Conservation (phyloP, 2,329 filamentous ascomycete genomes). For the Lecanicillium sp. region DNA sequence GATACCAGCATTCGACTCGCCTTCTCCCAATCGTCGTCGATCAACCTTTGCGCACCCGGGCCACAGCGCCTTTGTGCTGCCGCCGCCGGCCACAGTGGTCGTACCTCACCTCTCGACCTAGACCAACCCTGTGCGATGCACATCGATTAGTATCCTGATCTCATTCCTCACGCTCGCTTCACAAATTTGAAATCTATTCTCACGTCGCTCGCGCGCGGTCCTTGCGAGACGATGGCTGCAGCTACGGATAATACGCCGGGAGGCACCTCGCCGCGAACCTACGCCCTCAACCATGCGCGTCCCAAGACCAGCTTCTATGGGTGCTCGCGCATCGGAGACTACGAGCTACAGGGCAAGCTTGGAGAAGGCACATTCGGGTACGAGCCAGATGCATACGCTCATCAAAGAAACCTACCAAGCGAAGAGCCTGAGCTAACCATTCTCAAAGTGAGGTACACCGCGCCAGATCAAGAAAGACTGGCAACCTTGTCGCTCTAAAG, state of each 20-base stretch:
- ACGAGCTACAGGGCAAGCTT: constrained; percentile 73
- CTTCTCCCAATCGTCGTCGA: too few relatives aligned
- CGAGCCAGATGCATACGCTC: constrained; percentile 22
- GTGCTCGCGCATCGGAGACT: constrained; percentile 75
- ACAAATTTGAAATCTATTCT: too few relatives aligned
- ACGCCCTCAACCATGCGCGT: constrained; percentile 48
- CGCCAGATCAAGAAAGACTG: constrained; percentile 67
- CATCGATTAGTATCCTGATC: too few relatives aligned
- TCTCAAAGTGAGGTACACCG: constrained; percentile 73
- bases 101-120: too few relatives aligned
- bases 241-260: constrained; percentile 21
- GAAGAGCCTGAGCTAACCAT: constrained; percentile 10
- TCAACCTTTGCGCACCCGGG: too few relatives aligned
- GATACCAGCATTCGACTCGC: too few relatives aligned
- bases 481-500: constrained; percentile 77
- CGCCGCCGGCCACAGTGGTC: too few relatives aligned
- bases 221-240: constrained; percentile 19
- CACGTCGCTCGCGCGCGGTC: constrained; percentile 1
- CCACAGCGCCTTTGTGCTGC: too few relatives aligned
- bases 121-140: too few relatives aligned
- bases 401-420: too few relatives aligned
- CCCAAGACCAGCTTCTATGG: constrained; percentile 62
- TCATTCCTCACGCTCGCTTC: too few relatives aligned
- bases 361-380: constrained; percentile 94
- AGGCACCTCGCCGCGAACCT: constrained; percentile 44